Percentiles rank a stretch among this genome's conserved stretches.
Conservation (phyloP, 805 yeast species). For the Kuraishia ogatae region DNA sequence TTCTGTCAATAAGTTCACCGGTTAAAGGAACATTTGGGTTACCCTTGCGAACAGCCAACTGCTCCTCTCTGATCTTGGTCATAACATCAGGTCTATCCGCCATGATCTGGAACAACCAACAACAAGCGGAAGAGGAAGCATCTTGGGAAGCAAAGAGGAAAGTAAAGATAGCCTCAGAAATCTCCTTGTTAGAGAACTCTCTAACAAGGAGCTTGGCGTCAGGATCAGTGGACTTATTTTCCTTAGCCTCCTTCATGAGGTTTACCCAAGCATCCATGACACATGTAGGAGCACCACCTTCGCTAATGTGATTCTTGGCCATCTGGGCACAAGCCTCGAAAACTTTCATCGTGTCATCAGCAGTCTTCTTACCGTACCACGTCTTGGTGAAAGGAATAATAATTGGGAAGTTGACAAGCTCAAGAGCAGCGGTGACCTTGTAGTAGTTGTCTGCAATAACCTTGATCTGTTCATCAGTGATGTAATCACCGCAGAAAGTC, state of each 20-base stretch:
- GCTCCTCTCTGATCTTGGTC: constrained; percentile 85
- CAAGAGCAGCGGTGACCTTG: constrained; percentile 90
- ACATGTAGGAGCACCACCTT: constrained; percentile 75
- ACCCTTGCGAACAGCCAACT: constrained; percentile 69
- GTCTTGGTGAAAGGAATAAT: constrained; percentile 94
- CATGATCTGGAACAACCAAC: constrained; percentile 95
- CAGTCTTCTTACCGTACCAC: constrained; percentile 93
- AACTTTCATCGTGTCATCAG: constrained; percentile 89
- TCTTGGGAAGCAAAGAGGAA: constrained; percentile 97
- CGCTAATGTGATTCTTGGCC: constrained; percentile 74
- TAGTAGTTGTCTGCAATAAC: constrained; percentile 88
- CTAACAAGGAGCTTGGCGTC: constrained; percentile 58
- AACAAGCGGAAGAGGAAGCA: constrained; percentile 93
- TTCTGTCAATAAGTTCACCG: constrained; percentile 70
- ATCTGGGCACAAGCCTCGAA: constrained; percentile 82
- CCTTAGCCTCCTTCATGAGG: constrained; percentile 70
- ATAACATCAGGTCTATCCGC: constrained; percentile 93
- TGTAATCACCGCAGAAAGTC: constrained; percentile 94
- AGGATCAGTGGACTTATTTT: constrained; percentile 34
- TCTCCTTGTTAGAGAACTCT: constrained; percentile 83
- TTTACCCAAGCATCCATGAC: constrained; percentile 94
- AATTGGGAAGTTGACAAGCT: constrained; percentile 95
- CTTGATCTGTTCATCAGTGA: constrained; percentile 84
- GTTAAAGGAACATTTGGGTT: constrained; percentile 57
- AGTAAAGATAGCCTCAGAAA: constrained; percentile 94